These are phyloP conservation scores for Haplosporangium gracile DNA, from an alignment of 192 early-diverging fungal genomes.

Conservation along the genomic window DNA sequence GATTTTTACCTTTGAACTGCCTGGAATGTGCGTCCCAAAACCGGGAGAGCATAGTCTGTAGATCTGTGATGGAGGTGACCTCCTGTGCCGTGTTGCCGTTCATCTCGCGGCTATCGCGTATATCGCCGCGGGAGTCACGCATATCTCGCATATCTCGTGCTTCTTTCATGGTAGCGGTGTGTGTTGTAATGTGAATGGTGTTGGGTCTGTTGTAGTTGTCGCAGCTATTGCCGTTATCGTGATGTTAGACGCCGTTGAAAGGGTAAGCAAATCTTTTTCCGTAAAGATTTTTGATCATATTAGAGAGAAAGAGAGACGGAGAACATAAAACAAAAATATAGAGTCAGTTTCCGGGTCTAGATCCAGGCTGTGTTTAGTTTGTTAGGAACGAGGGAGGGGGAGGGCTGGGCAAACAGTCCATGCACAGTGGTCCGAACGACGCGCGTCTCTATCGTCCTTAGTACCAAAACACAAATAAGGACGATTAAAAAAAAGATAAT, in stretches of 20 bases:
- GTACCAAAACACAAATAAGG: background rate
- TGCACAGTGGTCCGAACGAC: slow-evolving; percentile 9
- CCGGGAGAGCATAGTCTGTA: slow-evolving; percentile 48
- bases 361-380: background rate
- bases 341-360: background rate
- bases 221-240: background rate
- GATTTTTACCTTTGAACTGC: slow-evolving; percentile 45
- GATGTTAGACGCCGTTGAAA: background rate
- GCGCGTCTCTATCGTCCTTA: background rate
- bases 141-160: slow-evolving; percentile 28
- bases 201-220: background rate
- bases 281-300: background rate
- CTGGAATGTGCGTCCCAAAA: slow-evolving; percentile 55
- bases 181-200: slow-evolving; percentile 9
- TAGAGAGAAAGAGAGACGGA: background rate
- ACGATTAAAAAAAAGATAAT: background rate
- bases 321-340: background rate
- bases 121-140: slow-evolving; percentile 15
- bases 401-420: slow-evolving; percentile 7
- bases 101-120: slow-evolving; percentile 36
- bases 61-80: slow-evolving; percentile 49
- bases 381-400: background rate
- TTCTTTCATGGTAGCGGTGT: slow-evolving; percentile 28
- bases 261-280: background rate
- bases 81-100: slow-evolving; percentile 52